Conservation (phyloP, 257 asterid genomes). For the Datura wrightii region DNA sequence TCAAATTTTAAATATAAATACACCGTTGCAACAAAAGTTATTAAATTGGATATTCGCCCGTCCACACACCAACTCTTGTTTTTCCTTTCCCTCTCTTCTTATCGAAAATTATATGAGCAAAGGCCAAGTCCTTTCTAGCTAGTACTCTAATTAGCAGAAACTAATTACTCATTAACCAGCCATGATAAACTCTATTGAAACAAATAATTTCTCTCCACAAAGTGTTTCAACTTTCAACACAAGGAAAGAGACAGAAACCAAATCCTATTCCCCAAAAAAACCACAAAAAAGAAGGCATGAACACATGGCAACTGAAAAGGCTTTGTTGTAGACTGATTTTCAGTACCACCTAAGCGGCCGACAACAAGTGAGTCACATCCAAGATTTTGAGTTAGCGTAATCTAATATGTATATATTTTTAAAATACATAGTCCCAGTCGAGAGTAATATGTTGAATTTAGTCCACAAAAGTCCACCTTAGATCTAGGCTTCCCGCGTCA, state of each 20-base stretch:
- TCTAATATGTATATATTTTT: not conserved
- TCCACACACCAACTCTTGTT: not conserved
- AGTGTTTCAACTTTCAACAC: not conserved
- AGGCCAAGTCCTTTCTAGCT: too few relatives aligned
- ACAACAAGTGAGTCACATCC: conserved; percentile 17
- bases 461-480: not conserved
- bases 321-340: not conserved
- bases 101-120: not conserved
- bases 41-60: too few relatives aligned
- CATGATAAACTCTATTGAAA: not conserved
- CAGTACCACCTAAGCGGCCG: conserved; percentile 1
- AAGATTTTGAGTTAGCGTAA: not conserved
- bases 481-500: not conserved
- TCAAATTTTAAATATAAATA: too few relatives aligned
- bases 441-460: not conserved
- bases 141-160: too few relatives aligned
- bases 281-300: not conserved
- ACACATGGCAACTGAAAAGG: not conserved
- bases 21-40: not conserved
- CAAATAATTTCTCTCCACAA: not conserved
- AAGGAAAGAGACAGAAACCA: conserved; percentile 3
- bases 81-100: not conserved
- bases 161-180: not conserved
- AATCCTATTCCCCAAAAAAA: not conserved
- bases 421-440: not conserved